These are phyloP conservation scores for Zea luxurians DNA, from an alignment of 176 grass and related monocot species.

Conservation along the genomic window DNA sequence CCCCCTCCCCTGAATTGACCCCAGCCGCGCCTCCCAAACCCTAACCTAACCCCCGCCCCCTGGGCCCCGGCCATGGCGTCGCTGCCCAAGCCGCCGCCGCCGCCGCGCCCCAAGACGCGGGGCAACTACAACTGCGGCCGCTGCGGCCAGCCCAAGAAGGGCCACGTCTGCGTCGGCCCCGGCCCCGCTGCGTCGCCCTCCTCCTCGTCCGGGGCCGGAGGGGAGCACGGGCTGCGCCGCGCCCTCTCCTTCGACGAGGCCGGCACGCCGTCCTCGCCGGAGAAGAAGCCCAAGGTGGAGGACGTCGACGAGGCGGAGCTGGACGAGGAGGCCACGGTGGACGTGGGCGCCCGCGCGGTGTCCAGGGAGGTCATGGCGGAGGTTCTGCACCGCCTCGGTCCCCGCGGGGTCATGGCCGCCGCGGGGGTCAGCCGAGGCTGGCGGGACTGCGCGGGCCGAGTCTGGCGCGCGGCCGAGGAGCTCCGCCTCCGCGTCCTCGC, in stretches of 20 bases:
- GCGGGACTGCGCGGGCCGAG: slow-evolving; percentile 71
- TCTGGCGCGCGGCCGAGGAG: slow-evolving; percentile 74
- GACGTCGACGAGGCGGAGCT: background rate
- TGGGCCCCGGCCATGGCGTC: slow-evolving; percentile 26
- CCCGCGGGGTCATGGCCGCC: slow-evolving; percentile 48
- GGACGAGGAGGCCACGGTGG: background rate
- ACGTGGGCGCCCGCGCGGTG: slow-evolving; percentile 29
- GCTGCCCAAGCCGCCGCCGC: slow-evolving; percentile 31
- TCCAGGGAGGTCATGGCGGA: slow-evolving; percentile 43
- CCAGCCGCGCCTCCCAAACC: slow-evolving; percentile 34
- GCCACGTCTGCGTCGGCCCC: slow-evolving; percentile 68
- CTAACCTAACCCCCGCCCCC: slow-evolving; percentile 5
- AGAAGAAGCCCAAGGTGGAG: slow-evolving; percentile 34
- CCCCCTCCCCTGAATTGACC: background rate
- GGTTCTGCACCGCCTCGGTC: slow-evolving; percentile 48
- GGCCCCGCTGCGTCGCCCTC: slow-evolving; percentile 11
- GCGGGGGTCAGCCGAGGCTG: slow-evolving; percentile 69
- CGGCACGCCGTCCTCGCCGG: slow-evolving; percentile 29
- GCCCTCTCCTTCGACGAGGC: slow-evolving; percentile 63
- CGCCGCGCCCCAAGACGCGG: slow-evolving; percentile 60
- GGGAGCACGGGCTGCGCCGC: slow-evolving; percentile 42
- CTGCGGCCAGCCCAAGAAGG: slow-evolving; percentile 91
- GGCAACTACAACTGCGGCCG: slow-evolving; percentile 97
- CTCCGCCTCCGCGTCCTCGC: slow-evolving; percentile 70
- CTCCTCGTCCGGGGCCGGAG: slow-evolving; percentile 32